Conservation (phyloP, 1,139 yeast genomes). For the Petasospora rhodanensis region DNA sequence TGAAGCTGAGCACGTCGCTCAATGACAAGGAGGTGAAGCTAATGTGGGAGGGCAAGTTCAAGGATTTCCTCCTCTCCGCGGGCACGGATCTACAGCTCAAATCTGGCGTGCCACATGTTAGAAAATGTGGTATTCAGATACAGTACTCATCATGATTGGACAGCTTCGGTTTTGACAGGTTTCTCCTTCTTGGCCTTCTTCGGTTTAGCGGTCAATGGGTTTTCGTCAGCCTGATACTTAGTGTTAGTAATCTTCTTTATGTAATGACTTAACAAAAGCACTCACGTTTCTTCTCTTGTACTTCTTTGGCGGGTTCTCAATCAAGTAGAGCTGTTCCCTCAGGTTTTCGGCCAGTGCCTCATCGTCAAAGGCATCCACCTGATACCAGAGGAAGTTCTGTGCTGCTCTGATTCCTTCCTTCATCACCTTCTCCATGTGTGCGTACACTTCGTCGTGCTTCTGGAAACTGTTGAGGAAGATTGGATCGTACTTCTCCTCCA, state of each 20-base stretch:
- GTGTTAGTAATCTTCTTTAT: constrained; percentile 5
- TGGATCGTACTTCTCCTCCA: constrained; percentile 65
- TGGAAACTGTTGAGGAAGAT: constrained; percentile 68
- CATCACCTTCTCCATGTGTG: constrained; percentile 58
- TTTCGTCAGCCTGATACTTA: constrained; percentile 6
- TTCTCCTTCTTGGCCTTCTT: constrained; percentile 32
- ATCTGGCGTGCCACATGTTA: constrained; percentile 16
- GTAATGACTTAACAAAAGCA: neutral
- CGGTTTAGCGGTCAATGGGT: constrained; percentile 9
- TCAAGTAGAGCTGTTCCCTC: constrained; percentile 32
- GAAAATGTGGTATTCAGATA: constrained; percentile 20
- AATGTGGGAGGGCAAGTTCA: constrained; percentile 85
- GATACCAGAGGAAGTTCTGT: constrained; percentile 74
- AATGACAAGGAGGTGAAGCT: constrained; percentile 57
- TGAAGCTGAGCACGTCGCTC: constrained; percentile 71
- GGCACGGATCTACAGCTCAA: constrained; percentile 47
- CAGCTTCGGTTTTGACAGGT: constrained; percentile 7
- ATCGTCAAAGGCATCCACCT: constrained; percentile 75
- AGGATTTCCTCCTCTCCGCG: constrained; percentile 73
- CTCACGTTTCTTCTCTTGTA: constrained; percentile 29
- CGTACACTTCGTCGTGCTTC: constrained; percentile 49
- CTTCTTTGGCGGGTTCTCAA: constrained; percentile 36
- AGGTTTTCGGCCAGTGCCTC: constrained; percentile 39
- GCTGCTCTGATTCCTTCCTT: constrained; percentile 57
- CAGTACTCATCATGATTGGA: constrained; percentile 23